Percentiles rank a stretch among this genome's conserved stretches.
These are phyloP conservation scores for Cubamyces lactineus DNA, from an alignment of 768 basidiomycete species.

Conservation along the genomic window DNA sequence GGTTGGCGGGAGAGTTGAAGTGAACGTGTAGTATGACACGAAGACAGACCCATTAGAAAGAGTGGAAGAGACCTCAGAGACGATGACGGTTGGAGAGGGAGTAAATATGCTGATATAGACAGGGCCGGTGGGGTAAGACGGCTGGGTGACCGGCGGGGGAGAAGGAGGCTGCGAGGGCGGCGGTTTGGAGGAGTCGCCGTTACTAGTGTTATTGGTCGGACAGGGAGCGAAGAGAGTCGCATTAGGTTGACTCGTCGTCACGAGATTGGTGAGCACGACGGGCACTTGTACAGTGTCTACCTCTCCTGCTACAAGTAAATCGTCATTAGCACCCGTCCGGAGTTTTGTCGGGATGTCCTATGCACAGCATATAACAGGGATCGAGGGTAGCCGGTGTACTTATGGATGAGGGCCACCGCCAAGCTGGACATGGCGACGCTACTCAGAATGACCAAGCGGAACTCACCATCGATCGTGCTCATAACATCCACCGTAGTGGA, in stretches of 20 bases:
- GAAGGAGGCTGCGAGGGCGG: not conserved
- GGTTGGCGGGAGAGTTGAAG: slow-evolving; percentile 40
- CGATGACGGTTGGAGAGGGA: slow-evolving; percentile 37
- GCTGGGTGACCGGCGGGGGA: not conserved
- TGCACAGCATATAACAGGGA: no score
- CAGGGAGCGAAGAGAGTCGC: slow-evolving; percentile 49
- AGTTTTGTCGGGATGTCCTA: no score
- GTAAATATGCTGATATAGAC: slow-evolving; percentile 27
- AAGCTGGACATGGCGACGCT: not conserved
- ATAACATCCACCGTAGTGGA: slow-evolving; percentile 31
- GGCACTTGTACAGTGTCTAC: slow-evolving; percentile 44
- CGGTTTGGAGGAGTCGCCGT: slow-evolving; percentile 9
- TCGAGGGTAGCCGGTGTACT: not conserved
- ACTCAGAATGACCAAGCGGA: not conserved
- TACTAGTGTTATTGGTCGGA: slow-evolving; percentile 12
- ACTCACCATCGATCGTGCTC: slow-evolving; percentile 42
- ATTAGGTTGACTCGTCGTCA: slow-evolving; percentile 36
- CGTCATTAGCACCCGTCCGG: not conserved
- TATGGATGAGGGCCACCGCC: not conserved
- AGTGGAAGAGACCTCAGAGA: slow-evolving; percentile 40
- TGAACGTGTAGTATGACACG: slow-evolving; percentile 39
- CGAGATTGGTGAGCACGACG: slow-evolving; percentile 40
- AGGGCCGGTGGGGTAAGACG: slow-evolving; percentile 6
- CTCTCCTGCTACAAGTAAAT: slow-evolving; percentile 27
- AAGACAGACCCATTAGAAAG: slow-evolving; percentile 46